Conservation (phyloP, 805 yeast genomes). For the Wickerhamiella slavikovae region DNA sequence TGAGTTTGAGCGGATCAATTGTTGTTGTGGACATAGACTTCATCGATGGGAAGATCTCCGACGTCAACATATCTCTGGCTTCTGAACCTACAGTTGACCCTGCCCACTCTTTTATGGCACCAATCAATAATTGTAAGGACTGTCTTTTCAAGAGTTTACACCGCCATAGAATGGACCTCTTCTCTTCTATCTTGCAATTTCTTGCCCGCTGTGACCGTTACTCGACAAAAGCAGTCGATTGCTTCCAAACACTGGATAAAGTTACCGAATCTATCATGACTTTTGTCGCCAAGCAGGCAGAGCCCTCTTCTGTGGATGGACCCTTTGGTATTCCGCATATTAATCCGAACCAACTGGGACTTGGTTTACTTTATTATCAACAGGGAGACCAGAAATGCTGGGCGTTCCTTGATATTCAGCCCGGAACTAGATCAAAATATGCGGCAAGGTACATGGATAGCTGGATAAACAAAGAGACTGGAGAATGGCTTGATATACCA, state of each 20-base stretch:
- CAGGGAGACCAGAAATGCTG: constrained; percentile 1
- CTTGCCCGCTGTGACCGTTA: constrained; percentile 18
- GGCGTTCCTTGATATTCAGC: constrained; percentile 11
- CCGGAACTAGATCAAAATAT: constrained; percentile 9
- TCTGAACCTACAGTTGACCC: constrained; percentile 8
- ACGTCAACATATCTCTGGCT: constrained; percentile 14
- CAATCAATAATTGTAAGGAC: constrained; percentile 10
- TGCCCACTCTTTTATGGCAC: constrained; percentile 11
- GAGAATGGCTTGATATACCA: constrained; percentile 8
- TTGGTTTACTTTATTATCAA: constrained; percentile 17
- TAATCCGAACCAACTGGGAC: constrained; percentile 17
- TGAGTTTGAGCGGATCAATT: constrained; percentile 20
- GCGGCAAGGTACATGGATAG: constrained; percentile 4
- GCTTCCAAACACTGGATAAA: constrained; percentile 17
- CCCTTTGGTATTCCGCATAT: constrained; percentile 16
- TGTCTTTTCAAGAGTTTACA: constrained; percentile 13
- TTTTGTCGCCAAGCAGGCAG: constrained; percentile 1
- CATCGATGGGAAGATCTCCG: constrained; percentile 8
- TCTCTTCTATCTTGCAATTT: constrained; percentile 15
- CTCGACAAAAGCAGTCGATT: constrained; percentile 17
- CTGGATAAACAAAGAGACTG: constrained; percentile 7
- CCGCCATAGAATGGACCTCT: constrained; percentile 16
- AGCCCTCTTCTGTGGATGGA: constrained; percentile 1
- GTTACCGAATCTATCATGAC: constrained; percentile 14
- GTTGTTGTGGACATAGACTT: constrained; percentile 18